Base-by-base conservation (phyloP, 2,329 filamentous ascomycete species). In the Coleophoma cylindrospora region DNA sequence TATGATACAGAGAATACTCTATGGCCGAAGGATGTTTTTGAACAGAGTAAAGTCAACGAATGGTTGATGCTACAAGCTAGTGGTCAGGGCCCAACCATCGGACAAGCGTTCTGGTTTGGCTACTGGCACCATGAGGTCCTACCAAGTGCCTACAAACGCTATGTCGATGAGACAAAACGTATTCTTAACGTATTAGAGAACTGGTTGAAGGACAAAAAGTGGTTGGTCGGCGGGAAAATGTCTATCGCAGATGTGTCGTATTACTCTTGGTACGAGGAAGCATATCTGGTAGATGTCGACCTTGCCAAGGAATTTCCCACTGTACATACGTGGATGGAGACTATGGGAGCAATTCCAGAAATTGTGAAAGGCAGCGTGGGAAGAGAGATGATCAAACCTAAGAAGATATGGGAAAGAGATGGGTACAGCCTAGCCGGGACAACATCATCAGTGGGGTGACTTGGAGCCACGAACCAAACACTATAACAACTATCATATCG, bases 51-150 rank as follows among this genome's bases (percentile, higher is more conserved):
- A 19, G 21, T 40, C 11, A 40, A 40, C n/a, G 27, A 47, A 17
- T 47, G 45, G 45, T n/a, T 47, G 10, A n/a, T 15, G 9, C 36
- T 47, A 5, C 45, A 47, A n/a, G 11, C 38, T 10, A 36, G n/a
- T 37, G 45, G 45, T 10, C 45, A 47, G 14, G 45, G 19, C 11
- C 19, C 32, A 12, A 36, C 11, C 14, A 36, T 47, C 22, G 45
- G 45, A 4, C 45, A 47, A 34, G 45, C 45, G 14, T 36, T 47
- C 2, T 47, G 68, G 69, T 71, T 71, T 55, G 62, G 58, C 9
- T 56, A 54, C 33, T 66, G 55, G 54, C 67, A 70, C 32, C 15
- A n/a, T 34, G 41, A 44, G n/a, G 22, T 44, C 14, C 19, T 34
- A 15, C 22, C 34, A 22, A 47, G 27, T 34, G 22, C 45, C 7